Conservation (phyloP, 192 early-diverging fungal species). For the Lobosporangium transversale region DNA sequence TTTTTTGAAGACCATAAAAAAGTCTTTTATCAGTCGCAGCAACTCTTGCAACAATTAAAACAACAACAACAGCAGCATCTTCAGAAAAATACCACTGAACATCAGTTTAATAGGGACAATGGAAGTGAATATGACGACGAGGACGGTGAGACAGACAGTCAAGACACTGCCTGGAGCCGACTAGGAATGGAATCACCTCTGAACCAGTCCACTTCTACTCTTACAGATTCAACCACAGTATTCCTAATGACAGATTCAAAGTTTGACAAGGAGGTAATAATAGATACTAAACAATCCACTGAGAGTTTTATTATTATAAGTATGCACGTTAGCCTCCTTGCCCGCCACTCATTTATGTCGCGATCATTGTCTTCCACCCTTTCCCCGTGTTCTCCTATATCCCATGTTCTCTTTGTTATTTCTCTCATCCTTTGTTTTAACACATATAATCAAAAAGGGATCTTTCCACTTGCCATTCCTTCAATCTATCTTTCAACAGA, state of each 20-base stretch:
- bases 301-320: too few species aligned
- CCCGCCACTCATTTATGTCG: too few species aligned
- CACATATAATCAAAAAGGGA: too few species aligned
- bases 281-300: neutral
- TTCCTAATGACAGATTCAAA: slow-evolving; percentile 13
- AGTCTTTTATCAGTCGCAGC: slow-evolving; percentile 25
- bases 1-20: slow-evolving; percentile 34
- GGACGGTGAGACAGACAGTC: slow-evolving; percentile 21
- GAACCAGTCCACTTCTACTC: slow-evolving; percentile 35
- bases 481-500: too few species aligned
- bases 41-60: slow-evolving; percentile 16
- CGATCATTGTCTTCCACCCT: too few species aligned
- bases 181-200: slow-evolving; percentile 35
- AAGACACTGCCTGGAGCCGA: slow-evolving; percentile 24
- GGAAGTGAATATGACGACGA: slow-evolving; percentile 7
- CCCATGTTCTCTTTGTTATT: too few species aligned
- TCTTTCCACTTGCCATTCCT: too few species aligned
- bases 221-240: slow-evolving; percentile 16
- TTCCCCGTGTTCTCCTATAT: too few species aligned
- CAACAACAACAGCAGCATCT: slow-evolving; percentile 11
- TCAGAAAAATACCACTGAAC: neutral
- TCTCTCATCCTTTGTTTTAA: too few species aligned
- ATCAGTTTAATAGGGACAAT: neutral
- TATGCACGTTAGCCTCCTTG: too few species aligned
- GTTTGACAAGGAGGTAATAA: slow-evolving; percentile 16